Evolutionary conservation across 2,329 filamentous ascomycete genomes (phyloP).

Genomic region (Aulographum hederae): DNA sequence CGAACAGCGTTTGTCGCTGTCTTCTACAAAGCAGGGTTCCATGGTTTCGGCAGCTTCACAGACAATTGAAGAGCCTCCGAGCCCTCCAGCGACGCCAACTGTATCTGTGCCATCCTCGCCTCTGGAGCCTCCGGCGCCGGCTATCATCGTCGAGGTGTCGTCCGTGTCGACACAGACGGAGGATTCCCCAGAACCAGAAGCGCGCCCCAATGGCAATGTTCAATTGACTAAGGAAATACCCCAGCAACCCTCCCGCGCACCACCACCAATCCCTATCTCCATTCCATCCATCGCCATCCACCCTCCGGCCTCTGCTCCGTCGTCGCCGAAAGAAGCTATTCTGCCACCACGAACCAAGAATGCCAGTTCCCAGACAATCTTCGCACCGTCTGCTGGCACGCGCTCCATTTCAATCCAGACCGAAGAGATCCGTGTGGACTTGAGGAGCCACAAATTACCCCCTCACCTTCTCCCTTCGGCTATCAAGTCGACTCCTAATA

Average conservation of each 20-base stretch:
- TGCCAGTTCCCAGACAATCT: conserved; percentile 60
- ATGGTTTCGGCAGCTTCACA: conserved; percentile 52
- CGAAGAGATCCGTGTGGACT: conserved; percentile 74
- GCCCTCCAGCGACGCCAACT: conserved; percentile 47
- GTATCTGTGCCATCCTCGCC: conserved; percentile 9
- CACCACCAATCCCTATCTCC: conserved; percentile 17
- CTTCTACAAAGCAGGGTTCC: too few relatives aligned
- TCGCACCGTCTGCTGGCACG: conserved; percentile 27
- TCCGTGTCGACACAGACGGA: too few relatives aligned
- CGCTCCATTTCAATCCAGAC: conserved; percentile 57
- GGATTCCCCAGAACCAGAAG: too few relatives aligned
- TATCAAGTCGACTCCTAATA: conserved; percentile 37
- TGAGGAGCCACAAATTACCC: conserved; percentile 54
- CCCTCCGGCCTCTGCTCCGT: conserved; percentile 69
- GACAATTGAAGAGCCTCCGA: conserved; percentile 42
- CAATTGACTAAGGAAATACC: too few relatives aligned
- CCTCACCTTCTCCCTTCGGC: conserved; percentile 62
- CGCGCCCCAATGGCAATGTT: too few relatives aligned
- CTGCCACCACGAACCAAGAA: conserved; percentile 70
- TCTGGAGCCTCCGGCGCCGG: too few relatives aligned
- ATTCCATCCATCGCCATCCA: conserved; percentile 86
- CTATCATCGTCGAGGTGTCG: too few relatives aligned
- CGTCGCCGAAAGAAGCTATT: conserved; percentile 45
- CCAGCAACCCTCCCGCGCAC: background rate
- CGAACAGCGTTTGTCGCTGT: background rate